phyloP scores from a whole-genome alignment of 495 filamentous ascomycete species.

The Corynascus novoguineensis region DNA sequence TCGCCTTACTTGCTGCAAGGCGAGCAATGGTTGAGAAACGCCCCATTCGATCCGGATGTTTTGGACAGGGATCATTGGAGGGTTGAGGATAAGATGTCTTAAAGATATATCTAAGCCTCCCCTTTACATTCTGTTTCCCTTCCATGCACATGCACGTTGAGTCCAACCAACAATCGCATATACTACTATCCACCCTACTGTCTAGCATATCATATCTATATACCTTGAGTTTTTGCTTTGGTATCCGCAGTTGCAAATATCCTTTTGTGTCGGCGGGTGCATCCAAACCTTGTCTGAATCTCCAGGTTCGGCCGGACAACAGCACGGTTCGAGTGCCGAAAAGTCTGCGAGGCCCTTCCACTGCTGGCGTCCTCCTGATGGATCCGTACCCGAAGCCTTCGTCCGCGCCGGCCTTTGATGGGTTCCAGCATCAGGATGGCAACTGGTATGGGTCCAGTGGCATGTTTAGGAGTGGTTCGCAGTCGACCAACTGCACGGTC shows the following conservation, averaged over 20 bases:
- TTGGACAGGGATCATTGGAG: too few species aligned
- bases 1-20: conserved; percentile 19
- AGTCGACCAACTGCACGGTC: conserved; percentile 6
- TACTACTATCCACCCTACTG: too few species aligned
- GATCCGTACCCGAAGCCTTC: background rate
- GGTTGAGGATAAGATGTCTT: too few species aligned
- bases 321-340: background rate
- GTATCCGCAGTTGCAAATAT: too few species aligned
- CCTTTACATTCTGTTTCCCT: too few species aligned
- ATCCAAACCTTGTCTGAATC: background rate
- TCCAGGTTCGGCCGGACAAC: background rate
- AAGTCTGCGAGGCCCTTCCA: background rate
- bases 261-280: too few species aligned
- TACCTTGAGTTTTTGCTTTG: too few species aligned
- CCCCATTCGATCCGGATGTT: too few species aligned
- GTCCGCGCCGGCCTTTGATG: background rate
- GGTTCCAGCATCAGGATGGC: background rate
- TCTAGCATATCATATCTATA: too few species aligned
- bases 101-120: too few species aligned
- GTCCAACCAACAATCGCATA: too few species aligned
- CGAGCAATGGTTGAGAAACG: conserved; percentile 12
- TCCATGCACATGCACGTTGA: too few species aligned
- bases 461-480: conserved; percentile 10
- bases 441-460: background rate
- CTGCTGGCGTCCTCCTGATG: background rate